Percentiles rank a stretch among this genome's conserved stretches.
phyloP scores from a whole-genome alignment of 148 eudicot genomes.

The Polygonum maritimum region DNA sequence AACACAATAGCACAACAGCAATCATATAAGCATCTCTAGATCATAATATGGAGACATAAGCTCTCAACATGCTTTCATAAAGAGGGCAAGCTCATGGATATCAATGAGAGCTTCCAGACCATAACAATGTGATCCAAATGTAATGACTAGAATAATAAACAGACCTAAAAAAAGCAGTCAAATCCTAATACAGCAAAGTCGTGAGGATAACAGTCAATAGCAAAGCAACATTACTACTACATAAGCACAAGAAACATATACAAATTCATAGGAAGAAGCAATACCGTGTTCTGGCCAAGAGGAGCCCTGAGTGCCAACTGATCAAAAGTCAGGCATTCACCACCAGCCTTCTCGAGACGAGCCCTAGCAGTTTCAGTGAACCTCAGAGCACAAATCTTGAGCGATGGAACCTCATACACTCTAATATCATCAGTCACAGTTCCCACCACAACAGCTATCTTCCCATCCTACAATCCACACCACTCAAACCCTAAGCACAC shows the following conservation, averaged over 20 bases:
- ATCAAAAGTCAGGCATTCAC: constrained; percentile 82
- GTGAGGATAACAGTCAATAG: no score
- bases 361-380: constrained; percentile 90
- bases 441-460: constrained; percentile 68
- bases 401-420: constrained; percentile 48
- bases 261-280: not conserved
- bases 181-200: no score
- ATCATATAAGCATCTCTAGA: no score
- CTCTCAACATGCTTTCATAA: no score
- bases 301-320: constrained; percentile 90
- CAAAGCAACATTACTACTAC: not conserved
- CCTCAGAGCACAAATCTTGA: constrained; percentile 75
- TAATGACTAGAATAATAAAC: no score
- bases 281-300: constrained; percentile 95
- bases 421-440: constrained; percentile 73
- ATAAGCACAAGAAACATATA: not conserved
- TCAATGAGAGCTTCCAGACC: no score
- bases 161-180: no score
- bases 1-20: no score
- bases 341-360: constrained; percentile 86
- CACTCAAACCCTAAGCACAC: not conserved
- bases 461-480: constrained; percentile 39
- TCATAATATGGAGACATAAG: no score
- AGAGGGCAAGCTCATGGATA: no score
- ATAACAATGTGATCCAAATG: no score